phyloP scores from a whole-genome alignment of 2,329 filamentous ascomycete species.

The Ascochyta fabae region DNA sequence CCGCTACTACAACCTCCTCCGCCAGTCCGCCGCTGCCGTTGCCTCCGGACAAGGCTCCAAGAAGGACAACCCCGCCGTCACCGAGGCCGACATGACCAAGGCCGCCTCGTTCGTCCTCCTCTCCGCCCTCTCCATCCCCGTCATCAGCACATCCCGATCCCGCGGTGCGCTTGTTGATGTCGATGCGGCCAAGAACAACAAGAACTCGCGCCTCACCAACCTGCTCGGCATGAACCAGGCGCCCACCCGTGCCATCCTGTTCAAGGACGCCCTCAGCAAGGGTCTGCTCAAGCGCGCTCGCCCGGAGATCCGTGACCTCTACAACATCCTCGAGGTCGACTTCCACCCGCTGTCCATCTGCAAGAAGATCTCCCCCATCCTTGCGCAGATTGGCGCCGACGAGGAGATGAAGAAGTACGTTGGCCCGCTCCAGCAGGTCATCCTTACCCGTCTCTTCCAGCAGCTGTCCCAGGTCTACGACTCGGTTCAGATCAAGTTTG shows the following conservation, averaged over 20 bases:
- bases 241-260: constrained; percentile 86
- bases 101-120: constrained; percentile 94
- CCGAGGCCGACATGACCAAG: constrained; percentile 89
- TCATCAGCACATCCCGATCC: constrained; percentile 97
- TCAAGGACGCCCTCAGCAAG: constrained; percentile 96
- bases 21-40: constrained; percentile 83
- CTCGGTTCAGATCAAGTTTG: constrained; percentile 92
- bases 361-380: constrained; percentile 97
- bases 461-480: constrained; percentile 99
- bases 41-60: constrained; percentile 87
- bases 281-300: constrained; percentile 89
- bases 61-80: constrained; percentile 89
- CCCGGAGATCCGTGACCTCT: constrained; percentile 94
- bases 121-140: constrained; percentile 94
- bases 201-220: constrained; percentile 96
- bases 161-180: constrained; percentile 95
- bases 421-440: constrained; percentile 94
- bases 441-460: constrained; percentile 97
- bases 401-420: constrained; percentile 98
- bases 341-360: constrained; percentile 99
- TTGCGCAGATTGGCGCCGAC: constrained; percentile 90
- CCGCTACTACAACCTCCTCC: constrained; percentile 94
- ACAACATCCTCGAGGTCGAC: constrained; percentile 98
- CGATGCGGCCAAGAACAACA: constrained; percentile 96
- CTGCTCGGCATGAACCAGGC: constrained; percentile 90